phyloP scores from a whole-genome alignment of 2,329 filamentous ascomycete genomes.

The Aspergillus arachidicola region DNA sequence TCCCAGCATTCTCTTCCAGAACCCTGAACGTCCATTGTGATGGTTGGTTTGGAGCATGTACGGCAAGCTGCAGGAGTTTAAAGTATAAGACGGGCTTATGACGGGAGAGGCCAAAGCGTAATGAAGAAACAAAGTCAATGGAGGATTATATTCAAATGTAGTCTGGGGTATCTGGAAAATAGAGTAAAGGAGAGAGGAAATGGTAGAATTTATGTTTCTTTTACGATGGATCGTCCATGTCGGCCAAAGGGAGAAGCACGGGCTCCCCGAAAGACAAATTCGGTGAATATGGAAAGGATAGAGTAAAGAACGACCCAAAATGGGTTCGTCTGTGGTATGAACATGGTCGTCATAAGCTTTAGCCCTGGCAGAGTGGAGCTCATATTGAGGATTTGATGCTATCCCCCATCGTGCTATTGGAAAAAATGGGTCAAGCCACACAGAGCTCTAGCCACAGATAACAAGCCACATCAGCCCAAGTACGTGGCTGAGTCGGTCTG shows the following conservation, averaged over 20 bases:
- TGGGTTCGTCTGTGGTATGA: constrained; percentile 13
- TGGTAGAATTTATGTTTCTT: constrained; percentile 1
- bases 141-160: background rate
- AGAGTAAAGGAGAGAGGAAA: constrained; percentile 1
- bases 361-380: constrained; percentile 12
- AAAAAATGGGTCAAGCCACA: constrained; percentile 22
- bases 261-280: constrained; percentile 17
- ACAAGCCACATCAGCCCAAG: constrained; percentile 11
- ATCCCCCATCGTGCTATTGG: constrained; percentile 7
- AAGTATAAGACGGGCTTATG: background rate
- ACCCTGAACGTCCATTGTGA: constrained; percentile 33
- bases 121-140: background rate
- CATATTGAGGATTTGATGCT: constrained; percentile 19
- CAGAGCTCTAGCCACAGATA: constrained; percentile 20
- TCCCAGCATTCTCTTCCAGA: constrained; percentile 35
- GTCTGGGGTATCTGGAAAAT: background rate
- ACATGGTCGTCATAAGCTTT: constrained; percentile 16
- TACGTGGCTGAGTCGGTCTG: constrained; percentile 11
- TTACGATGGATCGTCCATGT: constrained; percentile 1
- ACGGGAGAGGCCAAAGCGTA: background rate
- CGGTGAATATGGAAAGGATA: constrained; percentile 12
- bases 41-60: constrained; percentile 28
- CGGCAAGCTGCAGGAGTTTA: background rate
- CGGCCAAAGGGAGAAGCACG: constrained; percentile 10
- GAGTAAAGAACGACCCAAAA: constrained; percentile 11